These are phyloP conservation scores for Claviceps arundinis DNA, from an alignment of 2,329 filamentous ascomycete species.

Conservation along the genomic window DNA sequence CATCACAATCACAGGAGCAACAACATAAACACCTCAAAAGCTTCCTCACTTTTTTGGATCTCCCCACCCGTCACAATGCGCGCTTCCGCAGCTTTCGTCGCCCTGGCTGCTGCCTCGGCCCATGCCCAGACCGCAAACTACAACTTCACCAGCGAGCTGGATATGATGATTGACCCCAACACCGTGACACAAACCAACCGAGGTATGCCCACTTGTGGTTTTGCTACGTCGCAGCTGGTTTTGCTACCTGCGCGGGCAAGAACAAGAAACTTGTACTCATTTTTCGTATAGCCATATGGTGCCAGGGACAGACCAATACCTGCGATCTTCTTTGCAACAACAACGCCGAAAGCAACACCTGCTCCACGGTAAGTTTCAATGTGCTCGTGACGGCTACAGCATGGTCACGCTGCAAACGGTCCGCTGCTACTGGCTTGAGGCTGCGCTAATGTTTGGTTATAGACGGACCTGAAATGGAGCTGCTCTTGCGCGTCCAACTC, in stretches of 20 bases:
- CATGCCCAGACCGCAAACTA: constrained; percentile 16
- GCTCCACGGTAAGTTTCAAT: constrained; percentile 28
- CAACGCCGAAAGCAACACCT: constrained; percentile 27
- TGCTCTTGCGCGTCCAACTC: constrained; percentile 37
- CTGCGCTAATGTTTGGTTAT: constrained; percentile 1
- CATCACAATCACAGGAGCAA: not conserved
- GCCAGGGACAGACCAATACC: constrained; percentile 35
- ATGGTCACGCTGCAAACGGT: not conserved
- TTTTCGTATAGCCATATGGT: constrained; percentile 33
- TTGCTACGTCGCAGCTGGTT: not conserved
- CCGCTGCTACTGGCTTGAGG: constrained; percentile 4
- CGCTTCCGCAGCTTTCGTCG: constrained; percentile 24
- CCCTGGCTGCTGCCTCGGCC: constrained; percentile 32
- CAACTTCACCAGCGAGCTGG: constrained; percentile 30
- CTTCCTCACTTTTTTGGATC: not conserved
- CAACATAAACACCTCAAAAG: not conserved
- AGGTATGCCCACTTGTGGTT: constrained; percentile 22
- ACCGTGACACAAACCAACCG: constrained; percentile 19
- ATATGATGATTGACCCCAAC: constrained; percentile 28
- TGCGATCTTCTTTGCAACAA: constrained; percentile 34
- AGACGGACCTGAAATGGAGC: constrained; percentile 29
- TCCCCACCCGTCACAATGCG: constrained; percentile 22
- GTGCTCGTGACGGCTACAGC: not conserved
- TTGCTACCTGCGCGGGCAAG: not conserved
- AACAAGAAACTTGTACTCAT: not conserved